Evolutionary conservation across 495 filamentous ascomycete species (phyloP), one percentile per base, ranked within the genome.

Genomic region (Aspergillus olivimuriae): DNA sequence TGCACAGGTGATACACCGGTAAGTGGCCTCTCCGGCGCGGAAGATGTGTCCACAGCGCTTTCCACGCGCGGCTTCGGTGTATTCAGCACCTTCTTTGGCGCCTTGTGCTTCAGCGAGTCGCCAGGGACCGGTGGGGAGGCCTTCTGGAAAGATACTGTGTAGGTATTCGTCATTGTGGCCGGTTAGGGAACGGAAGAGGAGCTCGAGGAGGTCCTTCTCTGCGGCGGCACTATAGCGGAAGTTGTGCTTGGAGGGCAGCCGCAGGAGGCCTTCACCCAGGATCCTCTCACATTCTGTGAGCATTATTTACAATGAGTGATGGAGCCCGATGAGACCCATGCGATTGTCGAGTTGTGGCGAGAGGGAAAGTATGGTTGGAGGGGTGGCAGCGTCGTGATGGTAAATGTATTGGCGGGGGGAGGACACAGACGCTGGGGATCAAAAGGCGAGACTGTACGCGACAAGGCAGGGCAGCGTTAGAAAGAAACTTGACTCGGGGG

Each of bases 41-140:
- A 97, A 94, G 48, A 98, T 97, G 69, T 98, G 92, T 6, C 92
- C 92, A 58, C 92, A 98, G n/a, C 87, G 81, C 61, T 91, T 94
- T 38, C 92, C 92, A 52, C 90, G 78, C 34, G 94, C 92, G 22
- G 84, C 84, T 48, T 87, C 86, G 38, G 86, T 94, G 62, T 97
- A 98, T 60, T 98, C 92, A 3, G 91, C 87, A 9, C 92, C 92
- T 51, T 95, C 90, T 35, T 84, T 73, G 7, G 88, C 85, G n/a
- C 91, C 92, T 57, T 96, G 94, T 16, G 89, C 89, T 42, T 83
- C 78, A 28, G 82, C 74, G 21, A 97, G 69, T 55, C 82, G 89
- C 81, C 89, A 86, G 23, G 68, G 60, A n/a, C 72, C 73, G 21
- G 53, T 53, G 2, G 83, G 78, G 3, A 77, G 58, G n/a, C 86